Evolutionary conservation across 2,329 filamentous ascomycete genomes (phyloP).

Genomic region (Fusarium sp.): DNA sequence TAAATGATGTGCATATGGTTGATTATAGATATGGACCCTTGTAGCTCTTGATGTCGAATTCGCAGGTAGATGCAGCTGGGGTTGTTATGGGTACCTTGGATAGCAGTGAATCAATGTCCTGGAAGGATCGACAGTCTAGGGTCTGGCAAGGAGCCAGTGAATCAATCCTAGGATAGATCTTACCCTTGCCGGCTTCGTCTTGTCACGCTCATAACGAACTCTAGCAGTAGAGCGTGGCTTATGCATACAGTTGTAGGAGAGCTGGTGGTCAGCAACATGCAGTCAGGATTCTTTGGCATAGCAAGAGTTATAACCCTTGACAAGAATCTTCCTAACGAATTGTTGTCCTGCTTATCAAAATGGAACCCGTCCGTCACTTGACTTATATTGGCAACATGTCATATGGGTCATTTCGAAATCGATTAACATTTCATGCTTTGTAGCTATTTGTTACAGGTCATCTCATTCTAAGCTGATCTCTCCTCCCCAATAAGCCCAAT

Average conservation of each 20-base stretch:
- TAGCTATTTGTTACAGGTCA: conserved; percentile 37
- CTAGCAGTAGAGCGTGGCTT: neutral
- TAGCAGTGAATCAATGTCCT: neutral
- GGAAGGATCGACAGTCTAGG: neutral
- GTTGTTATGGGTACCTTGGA: neutral
- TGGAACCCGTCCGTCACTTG: neutral
- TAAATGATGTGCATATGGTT: neutral
- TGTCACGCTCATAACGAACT: neutral
- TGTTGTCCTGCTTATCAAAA: neutral
- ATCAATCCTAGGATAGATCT: neutral
- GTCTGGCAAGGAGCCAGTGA: neutral
- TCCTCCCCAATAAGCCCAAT: conserved; percentile 19
- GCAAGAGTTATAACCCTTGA: neutral
- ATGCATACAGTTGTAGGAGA: neutral
- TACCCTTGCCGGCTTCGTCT: neutral
- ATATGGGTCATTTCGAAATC: neutral
- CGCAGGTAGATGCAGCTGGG: neutral
- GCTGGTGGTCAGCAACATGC: neutral
- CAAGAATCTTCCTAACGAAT: neutral
- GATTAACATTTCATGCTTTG: conserved; percentile 30
- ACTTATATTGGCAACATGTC: neutral
- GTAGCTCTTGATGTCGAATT: neutral
- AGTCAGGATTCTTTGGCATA: neutral
- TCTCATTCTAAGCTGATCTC: conserved; percentile 21
- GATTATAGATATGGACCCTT: neutral